Evolutionary conservation across 768 basidiomycete genomes (phyloP).

Genomic region (Suillus americanus): DNA sequence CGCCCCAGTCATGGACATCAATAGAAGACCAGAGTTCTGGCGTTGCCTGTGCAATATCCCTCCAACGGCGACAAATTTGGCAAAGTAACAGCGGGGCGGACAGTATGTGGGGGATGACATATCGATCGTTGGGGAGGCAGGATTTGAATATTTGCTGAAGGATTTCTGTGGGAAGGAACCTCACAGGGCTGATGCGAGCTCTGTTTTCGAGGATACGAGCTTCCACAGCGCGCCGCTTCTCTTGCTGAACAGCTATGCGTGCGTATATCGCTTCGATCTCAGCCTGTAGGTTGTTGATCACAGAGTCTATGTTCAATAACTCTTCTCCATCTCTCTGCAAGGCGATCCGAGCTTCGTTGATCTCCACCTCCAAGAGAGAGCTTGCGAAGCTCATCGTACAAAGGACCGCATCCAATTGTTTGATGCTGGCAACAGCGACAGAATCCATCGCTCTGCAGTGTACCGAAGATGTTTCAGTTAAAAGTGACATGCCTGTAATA

Average conservation of each 20-base stretch:
- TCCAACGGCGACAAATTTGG: conserved; percentile 34
- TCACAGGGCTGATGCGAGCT: conserved; percentile 30
- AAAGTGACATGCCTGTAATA: neutral
- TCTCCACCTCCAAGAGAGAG: neutral
- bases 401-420: neutral
- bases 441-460: neutral
- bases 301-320: neutral
- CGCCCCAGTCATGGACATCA: conserved; percentile 26
- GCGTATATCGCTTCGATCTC: conserved; percentile 3
- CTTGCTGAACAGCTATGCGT: conserved; percentile 20
- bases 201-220: conserved; percentile 20
- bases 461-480: neutral
- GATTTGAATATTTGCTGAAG: conserved; percentile 31
- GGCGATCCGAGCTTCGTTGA: neutral
- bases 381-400: neutral
- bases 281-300: neutral
- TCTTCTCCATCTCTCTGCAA: conserved; percentile 1
- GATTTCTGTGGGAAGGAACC: conserved; percentile 30
- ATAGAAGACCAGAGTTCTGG: conserved; percentile 34
- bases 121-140: conserved; percentile 25
- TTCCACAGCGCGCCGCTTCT: conserved; percentile 17
- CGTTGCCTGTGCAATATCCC: conserved; percentile 25
- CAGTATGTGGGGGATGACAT: conserved; percentile 19
- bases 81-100: conserved; percentile 33
- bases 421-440: neutral